Conservation (phyloP, 345 rosid species). For the Gynandropsis gynandra region DNA sequence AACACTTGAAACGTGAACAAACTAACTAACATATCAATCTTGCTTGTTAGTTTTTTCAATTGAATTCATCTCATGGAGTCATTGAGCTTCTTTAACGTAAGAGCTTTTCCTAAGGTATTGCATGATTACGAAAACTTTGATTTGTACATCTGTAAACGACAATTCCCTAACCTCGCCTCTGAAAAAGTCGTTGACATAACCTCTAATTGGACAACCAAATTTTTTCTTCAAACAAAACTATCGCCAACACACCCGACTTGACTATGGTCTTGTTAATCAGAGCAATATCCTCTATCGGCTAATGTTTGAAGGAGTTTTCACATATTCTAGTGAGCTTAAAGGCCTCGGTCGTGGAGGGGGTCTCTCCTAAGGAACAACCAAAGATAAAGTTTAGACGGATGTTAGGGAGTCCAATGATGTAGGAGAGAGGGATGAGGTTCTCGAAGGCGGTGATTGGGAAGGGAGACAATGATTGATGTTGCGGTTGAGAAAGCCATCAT, state of each 20-base stretch:
- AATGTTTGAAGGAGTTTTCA: slow-evolving; percentile 48
- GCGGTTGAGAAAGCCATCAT: slow-evolving; percentile 50
- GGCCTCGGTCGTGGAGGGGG: slow-evolving; percentile 41
- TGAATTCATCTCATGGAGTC: slow-evolving; percentile 43
- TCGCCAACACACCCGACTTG: slow-evolving; percentile 62
- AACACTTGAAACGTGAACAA: too few species aligned
- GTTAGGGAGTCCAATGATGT: slow-evolving; percentile 58
- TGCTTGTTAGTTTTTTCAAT: slow-evolving; percentile 44
- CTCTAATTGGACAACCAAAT: slow-evolving; percentile 37
- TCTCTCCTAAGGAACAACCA: slow-evolving; percentile 49
- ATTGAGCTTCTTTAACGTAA: slow-evolving; percentile 40
- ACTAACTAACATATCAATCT: not conserved
- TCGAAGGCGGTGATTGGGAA: slow-evolving; percentile 72
- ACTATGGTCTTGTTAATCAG: slow-evolving; percentile 63
- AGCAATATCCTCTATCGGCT: slow-evolving; percentile 73
- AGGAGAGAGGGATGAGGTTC: slow-evolving; percentile 63
- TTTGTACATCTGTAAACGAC: slow-evolving; percentile 61
- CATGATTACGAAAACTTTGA: slow-evolving; percentile 62
- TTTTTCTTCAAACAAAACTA: slow-evolving; percentile 49
- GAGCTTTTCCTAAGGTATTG: slow-evolving; percentile 54
- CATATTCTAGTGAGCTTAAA: slow-evolving; percentile 36
- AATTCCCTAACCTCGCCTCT: slow-evolving; percentile 55
- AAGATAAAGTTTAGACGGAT: slow-evolving; percentile 57
- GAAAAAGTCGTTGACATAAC: slow-evolving; percentile 48
- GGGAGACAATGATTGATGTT: slow-evolving; percentile 68